phyloP scores from a whole-genome alignment of 1,284 basidiomycete genomes.

The Rhodotorula sp. region DNA sequence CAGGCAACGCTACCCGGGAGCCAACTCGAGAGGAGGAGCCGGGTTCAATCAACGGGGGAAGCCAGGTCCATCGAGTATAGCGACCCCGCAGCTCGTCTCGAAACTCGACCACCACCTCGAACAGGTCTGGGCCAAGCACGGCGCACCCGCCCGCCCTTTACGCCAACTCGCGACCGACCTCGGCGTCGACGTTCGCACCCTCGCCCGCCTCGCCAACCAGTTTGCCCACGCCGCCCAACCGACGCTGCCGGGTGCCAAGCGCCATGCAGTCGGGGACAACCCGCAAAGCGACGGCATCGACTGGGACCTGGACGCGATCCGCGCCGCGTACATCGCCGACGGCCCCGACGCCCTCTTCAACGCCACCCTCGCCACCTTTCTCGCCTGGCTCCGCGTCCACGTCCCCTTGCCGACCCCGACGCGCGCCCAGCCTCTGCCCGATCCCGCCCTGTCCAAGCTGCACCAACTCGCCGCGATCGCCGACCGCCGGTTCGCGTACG shows the following conservation, averaged over 20 bases:
- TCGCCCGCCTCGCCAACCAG: not conserved
- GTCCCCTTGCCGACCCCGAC: constrained; percentile 2
- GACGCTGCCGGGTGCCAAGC: too few species aligned
- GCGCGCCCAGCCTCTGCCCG: not conserved
- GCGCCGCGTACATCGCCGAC: constrained; percentile 12
- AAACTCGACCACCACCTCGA: constrained; percentile 30
- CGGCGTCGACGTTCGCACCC: constrained; percentile 6
- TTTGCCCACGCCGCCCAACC: constrained; percentile 8
- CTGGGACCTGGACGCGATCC: constrained; percentile 23
- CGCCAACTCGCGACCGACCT: constrained; percentile 17
- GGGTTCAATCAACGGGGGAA: too few species aligned
- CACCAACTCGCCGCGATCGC: constrained; percentile 47
- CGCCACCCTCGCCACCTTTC: constrained; percentile 23
- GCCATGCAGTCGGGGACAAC: not conserved
- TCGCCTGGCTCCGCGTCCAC: constrained; percentile 11
- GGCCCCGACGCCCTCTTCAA: constrained; percentile 18
- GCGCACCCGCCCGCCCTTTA: not conserved
- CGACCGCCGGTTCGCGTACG: constrained; percentile 49
- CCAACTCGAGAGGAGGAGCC: not conserved
- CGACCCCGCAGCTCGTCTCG: not conserved
- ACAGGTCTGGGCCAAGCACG: constrained; percentile 13
- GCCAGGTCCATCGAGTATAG: constrained; percentile 17
- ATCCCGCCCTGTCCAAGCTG: constrained; percentile 38
- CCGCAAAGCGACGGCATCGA: not conserved
- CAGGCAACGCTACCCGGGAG: not conserved